Base-by-base conservation (phyloP, 78 protist genomes). In the Isochrysis galbana region DNA sequence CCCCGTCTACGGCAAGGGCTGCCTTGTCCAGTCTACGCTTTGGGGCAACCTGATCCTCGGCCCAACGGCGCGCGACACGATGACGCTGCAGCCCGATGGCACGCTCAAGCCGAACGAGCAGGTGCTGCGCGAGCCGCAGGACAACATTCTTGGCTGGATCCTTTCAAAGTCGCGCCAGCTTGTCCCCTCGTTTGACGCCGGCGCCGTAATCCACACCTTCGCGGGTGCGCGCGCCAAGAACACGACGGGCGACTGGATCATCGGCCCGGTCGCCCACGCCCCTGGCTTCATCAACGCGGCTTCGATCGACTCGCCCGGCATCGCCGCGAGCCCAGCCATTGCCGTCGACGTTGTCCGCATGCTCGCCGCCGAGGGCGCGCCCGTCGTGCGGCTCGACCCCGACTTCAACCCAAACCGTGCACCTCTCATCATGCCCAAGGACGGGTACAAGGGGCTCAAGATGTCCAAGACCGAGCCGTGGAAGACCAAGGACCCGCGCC, bases 1-100 rank as follows among this genome's bases (percentile, higher is more conserved):
- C 61, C 61, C 61, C 29, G 29, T 51, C 61, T n/a, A 1, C 78
- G 87, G 87, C 87, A 80, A 80, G 87, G 88, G 88, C 88, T 11
- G 41, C 38, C 55, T 82, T 5, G 88, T 82, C n/a, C 88, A 82
- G 61, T 5, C 17, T 47, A 82, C 88, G 38, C 88, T 82, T 7
- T 82, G 88, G 88, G 88, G 88, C n/a, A 82, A 82, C 36, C 38
- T 82, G n/a, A 82, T 82, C 88, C 88, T 82, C 42, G 88, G 88
- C 47, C 88, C 88, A 26, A 82, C 88, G 26, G 88, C 88, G 34
- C 88, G 88, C 88, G 88, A 82, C 55, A 1, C 3, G 88, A 5
- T 29, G 67, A 17, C 41, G 19, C n/a, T n/a, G n/a, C n/a, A n/a
- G 67, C 67, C 14, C 32, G 21, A 14, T 21, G 67, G 67, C 0